A percentile compares a stretch with the other conserved stretches of the same genome.
phyloP scores from a whole-genome alignment of 352 stramenopile species.

The Phytophthora meadii region DNA sequence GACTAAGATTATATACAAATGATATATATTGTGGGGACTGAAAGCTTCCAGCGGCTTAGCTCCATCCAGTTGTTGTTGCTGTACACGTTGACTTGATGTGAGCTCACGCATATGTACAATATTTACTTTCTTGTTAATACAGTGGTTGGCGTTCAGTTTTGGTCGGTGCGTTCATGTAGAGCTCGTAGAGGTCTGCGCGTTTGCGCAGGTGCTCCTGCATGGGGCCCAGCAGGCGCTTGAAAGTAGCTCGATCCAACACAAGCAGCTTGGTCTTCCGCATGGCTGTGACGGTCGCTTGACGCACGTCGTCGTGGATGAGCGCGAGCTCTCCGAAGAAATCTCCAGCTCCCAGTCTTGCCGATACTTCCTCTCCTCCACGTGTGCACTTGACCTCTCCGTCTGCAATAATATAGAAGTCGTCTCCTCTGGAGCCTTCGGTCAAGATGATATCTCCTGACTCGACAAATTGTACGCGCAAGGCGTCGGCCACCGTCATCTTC shows the following conservation, averaged over 20 bases:
- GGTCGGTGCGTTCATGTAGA: constrained; percentile 60
- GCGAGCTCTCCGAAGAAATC: constrained; percentile 89
- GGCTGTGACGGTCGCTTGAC: constrained; percentile 91
- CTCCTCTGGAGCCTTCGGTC: constrained; percentile 54
- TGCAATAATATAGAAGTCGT: constrained; percentile 88
- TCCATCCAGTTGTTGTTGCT: too few relatives aligned
- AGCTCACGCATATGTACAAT: constrained; percentile 38
- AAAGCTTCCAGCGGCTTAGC: constrained; percentile 23
- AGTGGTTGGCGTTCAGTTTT: constrained; percentile 19
- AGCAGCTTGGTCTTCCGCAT: constrained; percentile 84
- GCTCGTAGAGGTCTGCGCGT: constrained; percentile 68
- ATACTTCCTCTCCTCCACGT: constrained; percentile 62
- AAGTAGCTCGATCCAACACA: constrained; percentile 89
- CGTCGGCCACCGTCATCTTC: constrained; percentile 78
- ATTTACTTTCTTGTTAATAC: constrained; percentile 30
- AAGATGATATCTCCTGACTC: constrained; percentile 54
- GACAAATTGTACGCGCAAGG: constrained; percentile 65
- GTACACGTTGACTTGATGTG: constrained; percentile 6
- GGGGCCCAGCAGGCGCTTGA: constrained; percentile 87
- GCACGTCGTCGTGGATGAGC: constrained; percentile 86
- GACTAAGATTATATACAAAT: too few relatives aligned
- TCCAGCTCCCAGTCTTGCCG: constrained; percentile 58
- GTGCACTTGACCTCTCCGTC: constrained; percentile 76
- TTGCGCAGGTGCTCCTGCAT: constrained; percentile 91
- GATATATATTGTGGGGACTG: constrained; percentile 18